Evolutionary conservation across 2,329 filamentous ascomycete genomes (phyloP), one percentile per base, ranked within the genome.

Genomic region (Onygenales sp.): DNA sequence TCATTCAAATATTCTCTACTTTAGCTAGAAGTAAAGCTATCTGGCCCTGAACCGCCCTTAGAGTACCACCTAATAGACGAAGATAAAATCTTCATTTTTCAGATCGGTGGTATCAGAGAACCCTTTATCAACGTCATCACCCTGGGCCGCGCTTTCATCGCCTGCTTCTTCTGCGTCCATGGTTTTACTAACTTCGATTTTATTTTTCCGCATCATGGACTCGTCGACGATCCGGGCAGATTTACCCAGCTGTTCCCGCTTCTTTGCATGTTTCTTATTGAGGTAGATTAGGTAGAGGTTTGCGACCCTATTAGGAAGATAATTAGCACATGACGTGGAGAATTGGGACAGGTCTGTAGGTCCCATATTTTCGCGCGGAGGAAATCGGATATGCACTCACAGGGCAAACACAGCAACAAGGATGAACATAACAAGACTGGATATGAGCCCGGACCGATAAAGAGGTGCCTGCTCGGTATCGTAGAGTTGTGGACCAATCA

Each of bases 401-500:
- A 66, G 50, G 6, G 64, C 53, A 32, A 68, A 57, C 1, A 63
- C 48, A 0, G 53, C 65, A 2, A 67, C 64, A 1, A 66, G 51
- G 4, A 65, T 55, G 49, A 70, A 70, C 61, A 70, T 63, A n/a
- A 63, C 59, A 1, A 69, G 54, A 39, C 64, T 67, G 1, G 63
- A 56, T 46, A 69, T 68, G 5, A 69, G 54, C 2, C 68, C 67
- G 0, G 63, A 61, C 4, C 65, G 62, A 47, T 70, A 70, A 2
- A 63, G 52, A 0, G 67, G 67, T 8, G 66, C 68, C 6, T 70
- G 63, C 0, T 64, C 57, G 2, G 65, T 57, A 9, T 63, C 67
- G 55, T 67, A 70, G 2, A 69, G 61, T 8, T 67, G 63, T 1
- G 67, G 68, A 0, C 67, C 67, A 27, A 69, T 67, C 0, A 51